A percentile compares a stretch with the other conserved stretches of the same genome.
phyloP scores from a whole-genome alignment of 2,329 filamentous ascomycete species.

The Pseudogymnoascus sp. region DNA sequence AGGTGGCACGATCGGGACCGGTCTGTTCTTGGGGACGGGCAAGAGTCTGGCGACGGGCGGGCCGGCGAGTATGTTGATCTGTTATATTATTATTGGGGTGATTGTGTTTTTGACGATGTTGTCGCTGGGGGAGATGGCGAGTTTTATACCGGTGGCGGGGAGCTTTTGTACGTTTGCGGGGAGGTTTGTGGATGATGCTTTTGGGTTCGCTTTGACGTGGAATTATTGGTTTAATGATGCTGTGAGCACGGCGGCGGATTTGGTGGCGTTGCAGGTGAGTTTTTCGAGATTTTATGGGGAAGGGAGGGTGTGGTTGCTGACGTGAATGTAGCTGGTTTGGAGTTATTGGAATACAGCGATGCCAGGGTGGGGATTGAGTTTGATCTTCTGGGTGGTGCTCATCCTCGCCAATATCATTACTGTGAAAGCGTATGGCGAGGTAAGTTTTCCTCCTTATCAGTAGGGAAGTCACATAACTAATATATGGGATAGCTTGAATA shows the following conservation, averaged over 20 bases:
- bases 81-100: constrained; percentile 46
- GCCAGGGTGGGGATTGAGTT: constrained; percentile 52
- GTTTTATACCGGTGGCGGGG: constrained; percentile 45
- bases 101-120: constrained; percentile 54
- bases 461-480: background rate
- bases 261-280: constrained; percentile 43
- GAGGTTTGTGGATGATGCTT: constrained; percentile 44
- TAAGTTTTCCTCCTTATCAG: constrained; percentile 17
- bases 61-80: constrained; percentile 49
- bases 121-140: constrained; percentile 51
- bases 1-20: constrained; percentile 50
- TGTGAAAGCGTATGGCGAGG: constrained; percentile 46
- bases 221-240: constrained; percentile 62
- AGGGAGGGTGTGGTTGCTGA: background rate
- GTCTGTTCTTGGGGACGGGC: constrained; percentile 54
- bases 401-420: constrained; percentile 44
- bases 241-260: constrained; percentile 49
- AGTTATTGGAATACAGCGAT: constrained; percentile 55
- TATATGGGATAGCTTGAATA: constrained; percentile 36
- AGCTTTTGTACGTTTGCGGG: constrained; percentile 48
- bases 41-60: constrained; percentile 51
- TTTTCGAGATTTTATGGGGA: background rate
- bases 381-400: constrained; percentile 51
- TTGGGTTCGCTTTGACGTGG: constrained; percentile 47
- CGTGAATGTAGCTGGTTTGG: constrained; percentile 35